Conservation (phyloP, 805 yeast species). For the Pichia rugopelliculosa region DNA sequence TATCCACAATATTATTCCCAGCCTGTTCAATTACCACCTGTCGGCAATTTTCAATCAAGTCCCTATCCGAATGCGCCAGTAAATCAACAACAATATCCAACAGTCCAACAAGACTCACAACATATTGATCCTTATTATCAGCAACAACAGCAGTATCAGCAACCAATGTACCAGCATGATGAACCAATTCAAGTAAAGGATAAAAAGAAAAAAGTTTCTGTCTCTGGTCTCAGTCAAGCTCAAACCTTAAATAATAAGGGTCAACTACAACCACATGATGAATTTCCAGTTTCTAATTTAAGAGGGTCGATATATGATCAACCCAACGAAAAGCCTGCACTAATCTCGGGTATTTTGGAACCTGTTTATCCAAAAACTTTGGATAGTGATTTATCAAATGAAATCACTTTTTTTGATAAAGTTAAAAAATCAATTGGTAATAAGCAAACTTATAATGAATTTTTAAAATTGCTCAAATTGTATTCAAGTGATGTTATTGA, state of each 20-base stretch:
- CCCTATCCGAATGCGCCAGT: constrained; percentile 13
- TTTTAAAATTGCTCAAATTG: constrained; percentile 77
- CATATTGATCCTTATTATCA: constrained; percentile 9
- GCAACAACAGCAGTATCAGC: constrained; percentile 6
- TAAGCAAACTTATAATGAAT: constrained; percentile 87
- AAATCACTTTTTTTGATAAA: constrained; percentile 83
- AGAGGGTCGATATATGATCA: constrained; percentile 28
- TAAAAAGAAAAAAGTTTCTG: constrained; percentile 23
- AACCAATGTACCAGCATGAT: constrained; percentile 9
- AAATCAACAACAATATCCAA: constrained; percentile 2
- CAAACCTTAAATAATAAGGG: constrained; percentile 12
- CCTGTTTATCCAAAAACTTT: constrained; percentile 58
- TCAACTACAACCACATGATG: constrained; percentile 29
- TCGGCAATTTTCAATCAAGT: constrained; percentile 74
- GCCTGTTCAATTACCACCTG: constrained; percentile 67
- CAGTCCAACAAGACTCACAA: neutral
- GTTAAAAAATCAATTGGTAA: constrained; percentile 84
- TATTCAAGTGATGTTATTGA: constrained; percentile 90
- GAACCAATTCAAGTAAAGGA: constrained; percentile 12
- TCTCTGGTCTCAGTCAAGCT: constrained; percentile 15
- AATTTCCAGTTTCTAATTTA: constrained; percentile 42
- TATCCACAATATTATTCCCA: constrained; percentile 13
- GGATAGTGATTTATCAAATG: constrained; percentile 66
- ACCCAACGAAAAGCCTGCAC: constrained; percentile 47
- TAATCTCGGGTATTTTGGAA: constrained; percentile 81